A percentile compares a stretch with the other conserved stretches of the same genome.
Conservation (phyloP, 768 basidiomycete genomes). For the Goffeauzyma gilvescens region DNA sequence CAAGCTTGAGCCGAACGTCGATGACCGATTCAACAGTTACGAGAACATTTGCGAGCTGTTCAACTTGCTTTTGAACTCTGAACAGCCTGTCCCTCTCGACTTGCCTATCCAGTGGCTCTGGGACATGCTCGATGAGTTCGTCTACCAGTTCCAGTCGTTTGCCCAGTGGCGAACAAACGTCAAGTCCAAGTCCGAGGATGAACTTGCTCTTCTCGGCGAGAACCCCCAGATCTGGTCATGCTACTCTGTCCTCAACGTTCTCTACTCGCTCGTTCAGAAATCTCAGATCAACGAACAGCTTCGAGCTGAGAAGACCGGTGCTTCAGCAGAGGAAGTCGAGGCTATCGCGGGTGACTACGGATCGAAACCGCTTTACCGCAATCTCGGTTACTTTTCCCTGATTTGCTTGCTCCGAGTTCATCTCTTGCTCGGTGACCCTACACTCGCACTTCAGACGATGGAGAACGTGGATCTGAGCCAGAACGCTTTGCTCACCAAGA, state of each 20-base stretch:
- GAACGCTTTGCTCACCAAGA: slow-evolving; percentile 80
- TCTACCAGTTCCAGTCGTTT: slow-evolving; percentile 95
- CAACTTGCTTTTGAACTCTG: slow-evolving; percentile 91
- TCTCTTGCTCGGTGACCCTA: slow-evolving; percentile 68
- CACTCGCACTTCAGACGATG: slow-evolving; percentile 75
- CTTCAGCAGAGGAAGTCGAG: slow-evolving; percentile 60
- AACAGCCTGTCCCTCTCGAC: slow-evolving; percentile 78
- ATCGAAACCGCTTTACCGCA: slow-evolving; percentile 67
- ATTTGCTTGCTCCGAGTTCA: slow-evolving; percentile 90
- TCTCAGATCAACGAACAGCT: slow-evolving; percentile 88
- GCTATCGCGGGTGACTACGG: slow-evolving; percentile 85
- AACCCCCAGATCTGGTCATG: slow-evolving; percentile 61
- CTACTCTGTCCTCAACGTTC: slow-evolving; percentile 91
- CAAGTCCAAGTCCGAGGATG: slow-evolving; percentile 67
- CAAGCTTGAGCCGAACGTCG: slow-evolving; percentile 78
- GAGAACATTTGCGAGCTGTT: slow-evolving; percentile 93
- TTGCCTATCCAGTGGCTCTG: slow-evolving; percentile 96
- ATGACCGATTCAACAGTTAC: slow-evolving; percentile 83
- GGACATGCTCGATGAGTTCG: slow-evolving; percentile 37
- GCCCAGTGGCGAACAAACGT: slow-evolving; percentile 68
- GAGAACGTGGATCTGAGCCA: slow-evolving; percentile 81
- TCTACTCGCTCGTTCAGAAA: slow-evolving; percentile 97
- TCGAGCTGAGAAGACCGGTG: slow-evolving; percentile 57
- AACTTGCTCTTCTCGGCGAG: slow-evolving; percentile 50
- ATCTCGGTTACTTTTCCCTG: slow-evolving; percentile 91